Base-by-base conservation (phyloP, 2,329 filamentous ascomycete species). In the Penicillium sp. region DNA sequence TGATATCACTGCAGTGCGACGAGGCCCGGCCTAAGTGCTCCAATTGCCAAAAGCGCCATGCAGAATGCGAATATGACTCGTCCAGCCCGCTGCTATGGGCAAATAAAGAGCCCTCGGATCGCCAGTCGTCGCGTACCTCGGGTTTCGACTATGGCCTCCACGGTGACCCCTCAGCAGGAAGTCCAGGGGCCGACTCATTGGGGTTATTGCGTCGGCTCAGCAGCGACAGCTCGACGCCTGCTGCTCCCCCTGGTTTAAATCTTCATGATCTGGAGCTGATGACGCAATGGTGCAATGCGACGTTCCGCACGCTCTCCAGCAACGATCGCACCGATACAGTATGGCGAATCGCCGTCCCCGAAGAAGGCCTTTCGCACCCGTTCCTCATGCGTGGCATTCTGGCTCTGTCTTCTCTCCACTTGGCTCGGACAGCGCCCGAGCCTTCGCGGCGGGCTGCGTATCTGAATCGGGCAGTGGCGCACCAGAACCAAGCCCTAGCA, bases 221-320 rank as follows among this genome's bases (percentile, higher is more conserved):
- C 31, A 60, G 52, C 12, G 53, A 57, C 6, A 39, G 46, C 33
- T 38, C 38, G 28, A 28, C 55, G 7, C 49, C 49, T 15, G 45
- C 52, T 21, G 46, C 56, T n/a, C 51, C 60, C 4, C 38, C 47
- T 12, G 69, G 73, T 29, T 62, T 79, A 7, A 76, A 78, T 50
- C 58, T 79, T 18, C 66, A 74, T 41, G 73, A 79, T 52, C 62
- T 74, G 44, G 78, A 76, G 58, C 68, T 76, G 26, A 74, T 74
- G 57, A 66, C 71, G 59, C 68, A 71, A 16, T 71, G 70, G 70
- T 70, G 66, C 47, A 70, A 69, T 49, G 53, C 66, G 10, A 74
- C 72, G 4, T 70, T 72, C 43, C 52, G 48, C 33, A 57, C 58
- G 1, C 47, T 71, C 9, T 62, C 65, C 2, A 68, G 69, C 10